Conservation (phyloP, 1,284 basidiomycete species). For the Mycosarcoma mackinlayi region DNA sequence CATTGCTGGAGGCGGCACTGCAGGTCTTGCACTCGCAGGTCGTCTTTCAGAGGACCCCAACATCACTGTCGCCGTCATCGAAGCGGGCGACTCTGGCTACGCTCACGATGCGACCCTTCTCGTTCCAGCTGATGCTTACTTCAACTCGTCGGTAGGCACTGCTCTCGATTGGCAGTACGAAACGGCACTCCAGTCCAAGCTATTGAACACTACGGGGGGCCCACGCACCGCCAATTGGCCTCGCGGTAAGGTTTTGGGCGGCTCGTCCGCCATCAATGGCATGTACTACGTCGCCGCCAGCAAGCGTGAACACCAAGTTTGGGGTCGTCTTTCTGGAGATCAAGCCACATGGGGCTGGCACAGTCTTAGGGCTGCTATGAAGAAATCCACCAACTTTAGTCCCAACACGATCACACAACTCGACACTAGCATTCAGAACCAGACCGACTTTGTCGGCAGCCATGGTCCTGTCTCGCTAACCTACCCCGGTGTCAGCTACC, state of each 20-base stretch:
- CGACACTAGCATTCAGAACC: constrained; percentile 34
- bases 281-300: constrained; percentile 64
- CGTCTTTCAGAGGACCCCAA: constrained; percentile 78
- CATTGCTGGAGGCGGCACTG: constrained; percentile 93
- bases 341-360: constrained; percentile 52
- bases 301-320: constrained; percentile 55
- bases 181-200: constrained; percentile 35
- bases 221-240: constrained; percentile 55
- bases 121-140: constrained; percentile 39
- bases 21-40: constrained; percentile 86
- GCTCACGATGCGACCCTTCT: constrained; percentile 29
- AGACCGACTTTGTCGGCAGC: constrained; percentile 38
- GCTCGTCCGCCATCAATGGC: constrained; percentile 71
- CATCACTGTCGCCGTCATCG: constrained; percentile 75
- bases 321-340: constrained; percentile 50
- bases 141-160: constrained; percentile 42
- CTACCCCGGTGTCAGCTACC: constrained; percentile 52
- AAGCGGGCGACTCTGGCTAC: constrained; percentile 71
- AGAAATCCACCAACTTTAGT: constrained; percentile 50
- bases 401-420: constrained; percentile 31
- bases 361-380: constrained; percentile 46
- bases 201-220: constrained; percentile 26
- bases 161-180: constrained; percentile 57
- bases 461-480: constrained; percentile 53
- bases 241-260: constrained; percentile 70